These are phyloP conservation scores for Heterobasidion occidentale DNA, from an alignment of 1,284 basidiomycete genomes.

Conservation along the genomic window DNA sequence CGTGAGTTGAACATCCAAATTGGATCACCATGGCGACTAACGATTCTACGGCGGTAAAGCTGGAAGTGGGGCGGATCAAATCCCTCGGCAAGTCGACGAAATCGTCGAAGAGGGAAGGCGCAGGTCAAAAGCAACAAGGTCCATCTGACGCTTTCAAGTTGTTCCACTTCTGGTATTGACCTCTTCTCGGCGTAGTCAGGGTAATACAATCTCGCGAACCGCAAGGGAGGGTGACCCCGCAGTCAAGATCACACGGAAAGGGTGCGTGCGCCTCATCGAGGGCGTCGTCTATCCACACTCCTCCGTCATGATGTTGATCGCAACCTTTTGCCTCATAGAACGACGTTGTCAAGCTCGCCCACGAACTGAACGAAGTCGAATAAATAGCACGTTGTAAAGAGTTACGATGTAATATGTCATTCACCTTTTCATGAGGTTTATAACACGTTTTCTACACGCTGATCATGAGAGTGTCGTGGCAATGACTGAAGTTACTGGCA, in stretches of 20 bases:
- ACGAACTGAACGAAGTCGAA: slow-evolving; percentile 26
- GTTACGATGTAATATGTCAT: too few species aligned
- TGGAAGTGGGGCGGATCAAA: slow-evolving; percentile 2
- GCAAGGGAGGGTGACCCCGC: slow-evolving; percentile 30
- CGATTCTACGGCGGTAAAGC: background rate
- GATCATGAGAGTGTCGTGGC: too few species aligned
- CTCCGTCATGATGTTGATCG: too few species aligned
- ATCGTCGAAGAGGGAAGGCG: slow-evolving; percentile 19
- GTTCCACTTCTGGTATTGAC: too few species aligned
- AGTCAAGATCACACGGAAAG: slow-evolving; percentile 29
- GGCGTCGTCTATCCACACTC: too few species aligned
- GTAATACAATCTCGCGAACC: slow-evolving; percentile 29
- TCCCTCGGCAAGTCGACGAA: background rate
- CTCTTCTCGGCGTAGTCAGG: slow-evolving; percentile 15
- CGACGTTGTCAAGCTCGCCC: slow-evolving; percentile 33
- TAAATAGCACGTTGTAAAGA: background rate
- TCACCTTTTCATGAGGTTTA: too few species aligned
- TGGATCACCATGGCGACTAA: background rate
- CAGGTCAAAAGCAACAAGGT: slow-evolving; percentile 33
- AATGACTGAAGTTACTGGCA: too few species aligned
- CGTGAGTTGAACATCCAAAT: background rate
- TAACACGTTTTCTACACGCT: too few species aligned
- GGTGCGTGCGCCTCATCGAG: slow-evolving; percentile 18
- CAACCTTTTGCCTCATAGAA: slow-evolving; percentile 16
- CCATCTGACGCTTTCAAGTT: background rate